Evolutionary conservation across 352 stramenopile genomes (phyloP).

Genomic region (Plasmopara viticola): DNA sequence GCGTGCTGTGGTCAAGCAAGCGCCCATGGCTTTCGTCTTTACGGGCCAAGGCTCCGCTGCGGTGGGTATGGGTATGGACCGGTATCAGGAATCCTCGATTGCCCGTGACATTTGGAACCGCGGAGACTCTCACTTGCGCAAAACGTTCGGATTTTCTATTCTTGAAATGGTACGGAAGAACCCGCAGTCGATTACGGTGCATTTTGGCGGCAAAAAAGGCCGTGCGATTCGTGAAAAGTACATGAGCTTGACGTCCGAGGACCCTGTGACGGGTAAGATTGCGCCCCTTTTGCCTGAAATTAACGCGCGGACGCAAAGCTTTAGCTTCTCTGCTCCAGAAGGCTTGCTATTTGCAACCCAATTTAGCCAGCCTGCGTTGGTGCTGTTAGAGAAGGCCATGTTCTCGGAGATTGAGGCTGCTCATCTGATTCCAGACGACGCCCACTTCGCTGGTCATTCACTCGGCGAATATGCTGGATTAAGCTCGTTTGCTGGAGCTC

Average conservation of each 20-base stretch:
- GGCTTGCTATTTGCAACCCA: slow-evolving; percentile 82
- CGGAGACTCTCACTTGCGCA: slow-evolving; percentile 60
- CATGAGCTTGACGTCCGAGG: slow-evolving; percentile 68
- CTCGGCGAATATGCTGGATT: slow-evolving; percentile 84
- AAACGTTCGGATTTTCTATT: slow-evolving; percentile 85
- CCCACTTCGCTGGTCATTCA: slow-evolving; percentile 82
- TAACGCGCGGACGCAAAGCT: slow-evolving; percentile 71
- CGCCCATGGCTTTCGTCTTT: slow-evolving; percentile 76
- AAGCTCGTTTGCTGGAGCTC: slow-evolving; percentile 62
- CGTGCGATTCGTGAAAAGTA: slow-evolving; percentile 82
- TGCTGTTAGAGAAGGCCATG: slow-evolving; percentile 79
- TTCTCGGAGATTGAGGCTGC: slow-evolving; percentile 75
- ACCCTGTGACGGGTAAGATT: slow-evolving; percentile 44
- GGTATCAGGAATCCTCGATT: slow-evolving; percentile 59
- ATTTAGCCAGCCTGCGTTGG: slow-evolving; percentile 78
- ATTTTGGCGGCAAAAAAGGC: slow-evolving; percentile 81
- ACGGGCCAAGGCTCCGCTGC: slow-evolving; percentile 80
- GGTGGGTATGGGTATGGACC: slow-evolving; percentile 87
- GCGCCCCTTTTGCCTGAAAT: slow-evolving; percentile 76
- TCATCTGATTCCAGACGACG: slow-evolving; percentile 66
- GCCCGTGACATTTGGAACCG: slow-evolving; percentile 78
- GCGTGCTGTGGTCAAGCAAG: slow-evolving; percentile 60
- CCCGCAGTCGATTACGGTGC: slow-evolving; percentile 72
- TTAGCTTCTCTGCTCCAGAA: slow-evolving; percentile 63
- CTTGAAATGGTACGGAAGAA: slow-evolving; percentile 85